These are phyloP conservation scores for Venturia effusa DNA, from an alignment of 2,329 filamentous ascomycete species.

Conservation along the genomic window DNA sequence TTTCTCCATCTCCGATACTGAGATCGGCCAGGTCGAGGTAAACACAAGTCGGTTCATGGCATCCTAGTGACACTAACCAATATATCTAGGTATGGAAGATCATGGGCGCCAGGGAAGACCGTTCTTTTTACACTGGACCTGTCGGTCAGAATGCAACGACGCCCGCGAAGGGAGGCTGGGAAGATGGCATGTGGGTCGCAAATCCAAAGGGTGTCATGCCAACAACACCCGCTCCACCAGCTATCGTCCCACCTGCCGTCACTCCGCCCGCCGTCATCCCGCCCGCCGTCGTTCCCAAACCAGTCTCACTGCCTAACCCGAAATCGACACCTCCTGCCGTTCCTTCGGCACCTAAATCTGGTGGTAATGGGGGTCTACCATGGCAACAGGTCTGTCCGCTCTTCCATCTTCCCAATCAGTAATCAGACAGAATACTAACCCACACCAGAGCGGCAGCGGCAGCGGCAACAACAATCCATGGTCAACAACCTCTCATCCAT, in stretches of 20 bases:
- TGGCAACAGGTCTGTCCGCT: constrained; percentile 7
- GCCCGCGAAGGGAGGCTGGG: background rate
- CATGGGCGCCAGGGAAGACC: background rate
- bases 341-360: background rate
- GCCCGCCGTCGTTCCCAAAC: background rate
- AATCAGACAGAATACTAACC: background rate
- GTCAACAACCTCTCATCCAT: background rate
- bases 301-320: background rate
- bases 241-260: background rate
- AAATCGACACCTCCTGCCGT: background rate
- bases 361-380: background rate
- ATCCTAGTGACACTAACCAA: background rate
- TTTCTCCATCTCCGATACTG: constrained; percentile 81
- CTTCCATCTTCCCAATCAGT: too few relatives aligned
- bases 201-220: background rate
- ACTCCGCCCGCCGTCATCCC: background rate
- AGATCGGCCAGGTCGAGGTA: constrained; percentile 78
- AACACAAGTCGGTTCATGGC: background rate
- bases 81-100: constrained; percentile 9
- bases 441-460: background rate
- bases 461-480: background rate
- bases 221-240: background rate
- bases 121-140: background rate
- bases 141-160: background rate
- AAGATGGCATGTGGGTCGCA: constrained; percentile 3